phyloP scores from a whole-genome alignment of 345 rosid species.

The Triadica sebifera region DNA sequence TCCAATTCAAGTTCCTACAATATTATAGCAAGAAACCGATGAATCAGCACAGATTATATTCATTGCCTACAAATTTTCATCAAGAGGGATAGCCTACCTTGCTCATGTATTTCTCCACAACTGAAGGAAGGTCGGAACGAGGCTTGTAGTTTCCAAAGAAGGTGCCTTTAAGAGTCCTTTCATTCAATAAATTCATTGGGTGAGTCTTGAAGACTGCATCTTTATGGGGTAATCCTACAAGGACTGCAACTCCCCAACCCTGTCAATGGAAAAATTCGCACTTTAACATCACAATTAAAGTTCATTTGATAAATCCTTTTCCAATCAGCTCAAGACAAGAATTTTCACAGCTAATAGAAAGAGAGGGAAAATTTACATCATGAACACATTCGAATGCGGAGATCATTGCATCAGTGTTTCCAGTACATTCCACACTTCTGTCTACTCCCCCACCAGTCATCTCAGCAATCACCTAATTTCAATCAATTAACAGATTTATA shows the following conservation, averaged over 20 bases:
- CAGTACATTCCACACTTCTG: slow-evolving; percentile 46
- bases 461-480: slow-evolving; percentile 39
- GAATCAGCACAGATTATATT: too few relatives aligned
- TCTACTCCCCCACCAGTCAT: slow-evolving; percentile 52
- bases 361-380: slow-evolving; percentile 23
- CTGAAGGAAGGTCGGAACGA: slow-evolving; percentile 55
- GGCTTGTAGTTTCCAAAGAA: slow-evolving; percentile 72
- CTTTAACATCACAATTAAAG: too few relatives aligned
- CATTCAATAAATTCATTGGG: slow-evolving; percentile 56
- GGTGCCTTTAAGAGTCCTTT: slow-evolving; percentile 68
- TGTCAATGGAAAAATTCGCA: slow-evolving; percentile 13
- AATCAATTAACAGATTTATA: neutral
- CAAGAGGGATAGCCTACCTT: slow-evolving; percentile 27
- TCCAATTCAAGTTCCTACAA: too few relatives aligned
- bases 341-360: too few relatives aligned
- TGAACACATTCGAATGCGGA: slow-evolving; percentile 49
- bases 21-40: too few relatives aligned
- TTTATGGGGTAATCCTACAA: slow-evolving; percentile 65
- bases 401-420: slow-evolving; percentile 42
- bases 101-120: slow-evolving; percentile 63
- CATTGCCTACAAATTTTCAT: too few relatives aligned
- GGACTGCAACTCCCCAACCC: slow-evolving; percentile 83
- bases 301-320: neutral
- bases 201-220: slow-evolving; percentile 60
- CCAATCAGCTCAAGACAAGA: neutral